Conservation (phyloP, 352 stramenopile genomes). For the Aphanomyces euteiches region DNA sequence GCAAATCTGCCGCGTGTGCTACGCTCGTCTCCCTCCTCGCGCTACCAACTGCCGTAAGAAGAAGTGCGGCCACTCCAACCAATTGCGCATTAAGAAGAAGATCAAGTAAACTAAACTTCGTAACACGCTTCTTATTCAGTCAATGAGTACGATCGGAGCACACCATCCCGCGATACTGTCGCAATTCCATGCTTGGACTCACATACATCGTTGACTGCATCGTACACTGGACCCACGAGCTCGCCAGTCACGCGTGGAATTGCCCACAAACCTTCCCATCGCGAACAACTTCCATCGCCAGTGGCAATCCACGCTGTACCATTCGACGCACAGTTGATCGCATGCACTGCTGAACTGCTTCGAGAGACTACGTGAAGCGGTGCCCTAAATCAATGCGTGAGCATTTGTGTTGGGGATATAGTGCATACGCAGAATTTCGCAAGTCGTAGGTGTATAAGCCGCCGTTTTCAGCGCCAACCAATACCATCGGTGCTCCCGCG, state of each 20-base stretch:
- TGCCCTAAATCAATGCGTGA: slow-evolving; percentile 32
- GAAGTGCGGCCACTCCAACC: slow-evolving; percentile 99
- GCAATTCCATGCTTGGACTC: slow-evolving; percentile 42
- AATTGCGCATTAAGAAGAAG: slow-evolving; percentile 99
- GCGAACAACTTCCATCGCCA: slow-evolving; percentile 51
- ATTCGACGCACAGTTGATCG: slow-evolving; percentile 32
- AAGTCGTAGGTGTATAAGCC: slow-evolving; percentile 60
- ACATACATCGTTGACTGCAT: slow-evolving; percentile 56
- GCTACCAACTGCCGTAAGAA: slow-evolving; percentile 99
- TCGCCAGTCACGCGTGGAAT: slow-evolving; percentile 38
- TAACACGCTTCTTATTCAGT: background rate
- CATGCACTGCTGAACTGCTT: slow-evolving; percentile 50
- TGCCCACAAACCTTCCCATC: slow-evolving; percentile 43
- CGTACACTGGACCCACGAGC: slow-evolving; percentile 60
- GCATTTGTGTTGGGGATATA: background rate
- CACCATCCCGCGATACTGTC: slow-evolving; percentile 58
- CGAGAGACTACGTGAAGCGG: slow-evolving; percentile 52
- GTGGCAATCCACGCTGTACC: slow-evolving; percentile 53
- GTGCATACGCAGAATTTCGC: slow-evolving; percentile 43
- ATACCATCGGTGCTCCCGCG: slow-evolving; percentile 33
- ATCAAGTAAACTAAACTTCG: background rate
- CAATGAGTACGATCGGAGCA: slow-evolving; percentile 36
- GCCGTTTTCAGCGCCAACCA: slow-evolving; percentile 64
- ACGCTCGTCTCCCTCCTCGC: slow-evolving; percentile 97
- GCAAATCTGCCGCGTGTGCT: slow-evolving; percentile 99